Conservation (phyloP, 345 rosid species). For the Eucalyptus viminalis region DNA sequence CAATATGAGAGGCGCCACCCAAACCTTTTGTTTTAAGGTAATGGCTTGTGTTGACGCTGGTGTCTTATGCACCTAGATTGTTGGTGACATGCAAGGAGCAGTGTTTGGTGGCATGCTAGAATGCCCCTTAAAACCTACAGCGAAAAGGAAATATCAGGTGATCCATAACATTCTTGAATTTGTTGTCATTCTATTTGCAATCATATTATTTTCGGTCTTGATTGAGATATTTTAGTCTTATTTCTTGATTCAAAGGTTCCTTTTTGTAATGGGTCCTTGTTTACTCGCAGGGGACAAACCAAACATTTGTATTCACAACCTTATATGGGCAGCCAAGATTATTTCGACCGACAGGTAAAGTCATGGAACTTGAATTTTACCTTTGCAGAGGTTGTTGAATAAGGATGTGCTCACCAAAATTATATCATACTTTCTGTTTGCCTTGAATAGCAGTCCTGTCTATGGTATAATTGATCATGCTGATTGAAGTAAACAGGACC, state of each 20-base stretch:
- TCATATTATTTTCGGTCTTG: not conserved
- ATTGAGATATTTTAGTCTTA: not conserved
- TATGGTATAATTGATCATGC: not conserved
- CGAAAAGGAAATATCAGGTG: slow-evolving; percentile 92
- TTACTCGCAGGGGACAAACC: slow-evolving; percentile 54
- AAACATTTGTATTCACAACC: slow-evolving; percentile 87
- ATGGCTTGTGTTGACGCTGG: not conserved
- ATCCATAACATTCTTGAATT: not conserved
- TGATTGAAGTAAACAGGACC: not conserved
- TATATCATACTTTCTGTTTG: not conserved
- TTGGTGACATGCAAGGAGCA: slow-evolving; percentile 79
- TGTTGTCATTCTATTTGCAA: not conserved
- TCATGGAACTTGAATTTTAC: not conserved
- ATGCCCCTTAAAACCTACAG: slow-evolving; percentile 72
- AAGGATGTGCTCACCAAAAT: not conserved
- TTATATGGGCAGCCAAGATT: slow-evolving; percentile 81
- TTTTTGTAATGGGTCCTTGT: not conserved
- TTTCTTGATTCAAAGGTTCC: not conserved
- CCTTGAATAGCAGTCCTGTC: not conserved
- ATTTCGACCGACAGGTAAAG: slow-evolving; percentile 84
- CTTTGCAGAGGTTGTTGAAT: not conserved
- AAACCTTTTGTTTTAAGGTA: not conserved
- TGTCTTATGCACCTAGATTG: slow-evolving; percentile 32
- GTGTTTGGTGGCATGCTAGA: slow-evolving; percentile 77
- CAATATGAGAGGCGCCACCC: not conserved